Conservation (phyloP, 768 basidiomycete species). For the Lentinula edodes region DNA sequence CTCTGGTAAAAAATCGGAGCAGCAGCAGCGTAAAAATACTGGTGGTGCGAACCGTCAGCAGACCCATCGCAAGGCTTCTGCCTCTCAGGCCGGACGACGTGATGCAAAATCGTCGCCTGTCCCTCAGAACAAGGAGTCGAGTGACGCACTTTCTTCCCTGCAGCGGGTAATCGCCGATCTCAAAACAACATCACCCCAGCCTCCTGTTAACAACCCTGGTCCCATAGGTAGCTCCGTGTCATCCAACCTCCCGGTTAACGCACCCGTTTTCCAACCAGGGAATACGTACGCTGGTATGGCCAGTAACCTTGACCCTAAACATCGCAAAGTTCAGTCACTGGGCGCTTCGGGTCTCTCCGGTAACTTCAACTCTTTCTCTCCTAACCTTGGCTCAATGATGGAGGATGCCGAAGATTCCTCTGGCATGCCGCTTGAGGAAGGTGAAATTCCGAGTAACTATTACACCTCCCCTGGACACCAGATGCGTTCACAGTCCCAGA, state of each 20-base stretch:
- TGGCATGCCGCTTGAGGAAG: slow-evolving; percentile 58
- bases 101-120: slow-evolving; percentile 40
- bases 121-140: slow-evolving; percentile 56
- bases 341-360: slow-evolving; percentile 52
- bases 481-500: slow-evolving; percentile 73
- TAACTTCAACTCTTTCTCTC: slow-evolving; percentile 68
- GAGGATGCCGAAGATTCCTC: slow-evolving; percentile 71
- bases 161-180: slow-evolving; percentile 93
- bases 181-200: slow-evolving; percentile 73
- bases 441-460: slow-evolving; percentile 64
- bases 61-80: slow-evolving; percentile 53
- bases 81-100: slow-evolving; percentile 46
- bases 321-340: slow-evolving; percentile 79
- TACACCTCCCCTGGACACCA: slow-evolving; percentile 54
- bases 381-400: slow-evolving; percentile 78
- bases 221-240: slow-evolving; percentile 36
- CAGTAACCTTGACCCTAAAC: slow-evolving; percentile 49
- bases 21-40: slow-evolving; percentile 43
- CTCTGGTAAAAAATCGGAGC: slow-evolving; percentile 49
- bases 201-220: slow-evolving; percentile 35
- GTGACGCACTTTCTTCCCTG: slow-evolving; percentile 79
- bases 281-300: slow-evolving; percentile 46
- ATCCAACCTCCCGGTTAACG: slow-evolving; percentile 58
- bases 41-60: slow-evolving; percentile 37
- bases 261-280: slow-evolving; percentile 72